Percentiles rank a stretch among this genome's conserved stretches.
Conservation (phyloP, 805 yeast species). For the Kodamaea jinghongensis region DNA sequence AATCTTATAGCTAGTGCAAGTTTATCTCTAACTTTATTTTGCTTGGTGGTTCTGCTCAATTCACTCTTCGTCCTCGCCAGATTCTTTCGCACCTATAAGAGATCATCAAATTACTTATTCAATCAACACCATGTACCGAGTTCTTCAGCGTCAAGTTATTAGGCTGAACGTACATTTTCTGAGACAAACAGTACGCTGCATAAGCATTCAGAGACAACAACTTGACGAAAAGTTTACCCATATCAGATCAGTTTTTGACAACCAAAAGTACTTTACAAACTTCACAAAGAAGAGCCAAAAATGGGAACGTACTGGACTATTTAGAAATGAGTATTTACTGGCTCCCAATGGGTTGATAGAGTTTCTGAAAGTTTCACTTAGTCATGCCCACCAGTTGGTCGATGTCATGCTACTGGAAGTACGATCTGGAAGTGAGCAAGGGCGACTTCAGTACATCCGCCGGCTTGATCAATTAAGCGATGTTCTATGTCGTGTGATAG, state of each 20-base stretch:
- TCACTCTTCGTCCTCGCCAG: too few relatives aligned
- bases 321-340: slow-evolving; percentile 66
- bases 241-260: slow-evolving; percentile 57
- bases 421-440: slow-evolving; percentile 38
- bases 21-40: too few relatives aligned
- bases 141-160: too few relatives aligned
- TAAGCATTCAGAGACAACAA: too few relatives aligned
- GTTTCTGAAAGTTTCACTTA: slow-evolving; percentile 66
- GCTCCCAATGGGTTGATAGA: slow-evolving; percentile 67
- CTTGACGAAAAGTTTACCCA: slow-evolving; percentile 8
- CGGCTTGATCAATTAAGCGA: slow-evolving; percentile 85
- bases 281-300: slow-evolving; percentile 36
- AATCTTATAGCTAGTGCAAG: too few relatives aligned
- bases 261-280: slow-evolving; percentile 52
- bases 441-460: slow-evolving; percentile 46
- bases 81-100: too few relatives aligned
- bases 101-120: too few relatives aligned
- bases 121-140: too few relatives aligned
- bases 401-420: slow-evolving; percentile 46
- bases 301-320: slow-evolving; percentile 53
- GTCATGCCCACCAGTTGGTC: slow-evolving; percentile 62
- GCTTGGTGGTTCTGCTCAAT: too few relatives aligned
- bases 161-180: too few relatives aligned
- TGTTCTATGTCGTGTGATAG: slow-evolving; percentile 86
- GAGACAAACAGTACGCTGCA: too few relatives aligned